Evolutionary conservation across 169 alveolate genomes (phyloP).

Genomic region (Perkinsus marinus): DNA sequence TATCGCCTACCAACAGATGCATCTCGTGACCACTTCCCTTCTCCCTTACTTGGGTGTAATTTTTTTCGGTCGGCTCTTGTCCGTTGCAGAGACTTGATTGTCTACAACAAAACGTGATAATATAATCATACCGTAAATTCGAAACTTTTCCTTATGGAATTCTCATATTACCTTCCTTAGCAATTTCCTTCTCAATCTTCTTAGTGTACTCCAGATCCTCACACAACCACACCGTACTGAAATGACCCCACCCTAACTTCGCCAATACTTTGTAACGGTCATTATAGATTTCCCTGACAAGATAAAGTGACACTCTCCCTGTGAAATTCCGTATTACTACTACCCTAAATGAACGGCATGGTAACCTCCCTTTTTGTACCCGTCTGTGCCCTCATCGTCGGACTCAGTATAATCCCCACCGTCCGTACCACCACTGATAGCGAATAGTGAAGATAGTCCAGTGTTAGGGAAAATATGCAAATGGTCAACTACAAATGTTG

Average conservation of each 20-base stretch:
- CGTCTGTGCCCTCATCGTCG: constrained; percentile 31
- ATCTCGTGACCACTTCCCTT: background rate
- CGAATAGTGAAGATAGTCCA: background rate
- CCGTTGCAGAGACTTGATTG: too few species aligned
- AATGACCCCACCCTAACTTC: constrained; percentile 98
- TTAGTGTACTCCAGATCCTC: constrained; percentile 12
- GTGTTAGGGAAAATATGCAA: too few species aligned
- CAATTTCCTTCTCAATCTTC: background rate
- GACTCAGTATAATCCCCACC: constrained; percentile 23
- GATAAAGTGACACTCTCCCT: too few species aligned
- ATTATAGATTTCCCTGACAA: constrained; percentile 66
- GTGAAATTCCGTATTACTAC: too few species aligned
- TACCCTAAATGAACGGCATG: constrained; percentile 29
- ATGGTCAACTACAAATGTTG: too few species aligned
- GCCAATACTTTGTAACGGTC: constrained; percentile 85
- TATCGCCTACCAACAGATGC: constrained; percentile 15
- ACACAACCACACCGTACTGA: constrained; percentile 98
- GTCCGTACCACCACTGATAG: background rate
- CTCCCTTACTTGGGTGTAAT: background rate
- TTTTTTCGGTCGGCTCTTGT: background rate
- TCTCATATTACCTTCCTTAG: background rate
- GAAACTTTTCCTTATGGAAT: too few species aligned
- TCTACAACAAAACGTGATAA: too few species aligned
- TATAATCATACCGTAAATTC: too few species aligned
- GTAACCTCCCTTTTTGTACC: constrained; percentile 32